Evolutionary conservation across 305 asterid genomes (phyloP).

Genomic region (Fraxinus baroniana): DNA sequence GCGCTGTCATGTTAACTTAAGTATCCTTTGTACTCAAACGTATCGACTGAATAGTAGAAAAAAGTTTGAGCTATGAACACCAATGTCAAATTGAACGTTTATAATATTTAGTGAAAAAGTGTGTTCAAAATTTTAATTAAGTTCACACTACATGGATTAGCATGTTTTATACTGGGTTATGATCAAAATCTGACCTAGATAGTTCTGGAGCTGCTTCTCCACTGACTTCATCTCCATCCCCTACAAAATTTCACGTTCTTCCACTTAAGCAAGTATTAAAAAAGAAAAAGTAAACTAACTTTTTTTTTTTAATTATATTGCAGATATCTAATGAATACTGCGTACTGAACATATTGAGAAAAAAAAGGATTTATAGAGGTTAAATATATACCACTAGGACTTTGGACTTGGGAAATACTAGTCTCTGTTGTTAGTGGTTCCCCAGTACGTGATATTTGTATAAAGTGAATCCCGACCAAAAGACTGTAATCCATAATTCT

Average conservation of each 20-base stretch:
- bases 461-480: conserved; percentile 77
- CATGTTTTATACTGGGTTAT: conserved; percentile 33
- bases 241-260: conserved; percentile 22
- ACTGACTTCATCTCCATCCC: conserved; percentile 29
- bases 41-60: not conserved
- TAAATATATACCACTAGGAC: conserved; percentile 36
- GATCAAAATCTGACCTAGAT: conserved; percentile 36
- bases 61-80: not conserved
- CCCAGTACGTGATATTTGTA: conserved; percentile 56
- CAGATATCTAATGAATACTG: not conserved
- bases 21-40: not conserved
- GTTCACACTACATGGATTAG: not conserved
- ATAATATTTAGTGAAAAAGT: not conserved
- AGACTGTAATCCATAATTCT: conserved; percentile 98
- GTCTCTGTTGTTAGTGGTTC: conserved; percentile 45
- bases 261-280: not conserved
- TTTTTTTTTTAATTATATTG: no score
- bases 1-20: not conserved
- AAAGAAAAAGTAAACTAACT: not conserved
- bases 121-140: conserved; percentile 5
- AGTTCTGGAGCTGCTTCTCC: conserved; percentile 35
- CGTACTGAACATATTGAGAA: not conserved
- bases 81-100: conserved; percentile 35
- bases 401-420: conserved; percentile 25
- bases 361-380: not conserved